These are phyloP conservation scores for Gossypium herbaceum DNA, from an alignment of 345 rosid species.

Conservation along the genomic window DNA sequence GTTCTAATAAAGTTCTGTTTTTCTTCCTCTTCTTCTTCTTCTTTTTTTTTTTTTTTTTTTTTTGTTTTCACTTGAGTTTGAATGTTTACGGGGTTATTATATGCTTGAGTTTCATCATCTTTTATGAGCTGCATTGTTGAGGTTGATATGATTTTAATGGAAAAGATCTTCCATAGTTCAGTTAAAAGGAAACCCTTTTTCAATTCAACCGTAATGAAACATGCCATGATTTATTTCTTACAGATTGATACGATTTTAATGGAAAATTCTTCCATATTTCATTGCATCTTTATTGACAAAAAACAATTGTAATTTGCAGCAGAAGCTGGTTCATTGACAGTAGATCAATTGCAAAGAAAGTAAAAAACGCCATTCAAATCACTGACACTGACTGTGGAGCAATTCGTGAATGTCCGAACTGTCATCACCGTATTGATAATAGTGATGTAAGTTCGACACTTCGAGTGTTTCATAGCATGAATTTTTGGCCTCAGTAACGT, in stretches of 20 bases:
- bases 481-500: neutral
- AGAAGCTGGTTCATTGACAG: conserved; percentile 80
- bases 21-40: too few species aligned
- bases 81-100: neutral
- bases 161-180: neutral
- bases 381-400: conserved; percentile 51
- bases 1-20: neutral
- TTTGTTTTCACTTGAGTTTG: neutral
- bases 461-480: neutral
- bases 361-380: conserved; percentile 55
- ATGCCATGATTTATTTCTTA: neutral
- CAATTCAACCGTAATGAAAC: neutral
- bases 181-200: neutral
- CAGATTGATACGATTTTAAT: too few species aligned
- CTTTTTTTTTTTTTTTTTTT: neutral
- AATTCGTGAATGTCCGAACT: conserved; percentile 69
- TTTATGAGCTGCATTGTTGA: neutral
- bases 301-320: conserved; percentile 22
- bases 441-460: conserved; percentile 57
- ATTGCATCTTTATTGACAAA: neutral
- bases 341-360: conserved; percentile 65
- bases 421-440: conserved; percentile 61
- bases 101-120: neutral
- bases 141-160: neutral
- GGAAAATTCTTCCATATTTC: too few species aligned